phyloP scores from a whole-genome alignment of 2,329 filamentous ascomycete genomes.

The Hymenoscyphus repandus region DNA sequence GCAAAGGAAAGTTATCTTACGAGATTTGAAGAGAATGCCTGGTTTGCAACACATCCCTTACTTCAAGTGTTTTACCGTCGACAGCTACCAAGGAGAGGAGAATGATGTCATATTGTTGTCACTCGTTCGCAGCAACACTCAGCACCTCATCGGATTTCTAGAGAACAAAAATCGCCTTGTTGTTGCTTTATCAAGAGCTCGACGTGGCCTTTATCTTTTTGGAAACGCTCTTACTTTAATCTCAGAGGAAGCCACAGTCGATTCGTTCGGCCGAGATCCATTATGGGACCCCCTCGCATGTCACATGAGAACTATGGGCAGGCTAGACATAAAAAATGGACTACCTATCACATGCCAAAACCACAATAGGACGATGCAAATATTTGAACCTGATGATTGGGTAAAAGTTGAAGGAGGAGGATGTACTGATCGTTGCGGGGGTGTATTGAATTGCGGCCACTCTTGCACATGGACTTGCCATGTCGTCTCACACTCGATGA shows the following conservation, averaged over 20 bases:
- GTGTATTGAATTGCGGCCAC: slow-evolving; percentile 29
- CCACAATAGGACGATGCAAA: slow-evolving; percentile 47
- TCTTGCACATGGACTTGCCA: slow-evolving; percentile 27
- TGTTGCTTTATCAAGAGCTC: slow-evolving; percentile 63
- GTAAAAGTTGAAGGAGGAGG: slow-evolving; percentile 46
- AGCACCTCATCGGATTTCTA: slow-evolving; percentile 65
- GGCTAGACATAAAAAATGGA: slow-evolving; percentile 31
- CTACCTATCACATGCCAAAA: slow-evolving; percentile 60
- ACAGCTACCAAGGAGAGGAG: slow-evolving; percentile 88
- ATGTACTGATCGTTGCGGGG: slow-evolving; percentile 43
- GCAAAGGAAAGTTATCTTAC: slow-evolving; percentile 63
- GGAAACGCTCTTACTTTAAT: slow-evolving; percentile 58
- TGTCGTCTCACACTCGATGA: slow-evolving; percentile 22
- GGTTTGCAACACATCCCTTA: slow-evolving; percentile 32
- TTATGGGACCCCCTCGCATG: slow-evolving; percentile 32
- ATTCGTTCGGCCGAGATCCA: slow-evolving; percentile 17
- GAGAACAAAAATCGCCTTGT: slow-evolving; percentile 54
- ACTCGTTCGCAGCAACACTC: slow-evolving; percentile 64
- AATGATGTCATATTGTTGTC: slow-evolving; percentile 81
- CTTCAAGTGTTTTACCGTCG: slow-evolving; percentile 70
- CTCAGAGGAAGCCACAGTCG: slow-evolving; percentile 10
- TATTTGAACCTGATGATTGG: slow-evolving; percentile 52
- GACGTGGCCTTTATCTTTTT: slow-evolving; percentile 77
- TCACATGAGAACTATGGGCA: slow-evolving; percentile 37
- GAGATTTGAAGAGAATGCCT: slow-evolving; percentile 36